These are phyloP conservation scores for Rhodosporidiobolus sp. DNA, from an alignment of 768 basidiomycete genomes.

Conservation along the genomic window DNA sequence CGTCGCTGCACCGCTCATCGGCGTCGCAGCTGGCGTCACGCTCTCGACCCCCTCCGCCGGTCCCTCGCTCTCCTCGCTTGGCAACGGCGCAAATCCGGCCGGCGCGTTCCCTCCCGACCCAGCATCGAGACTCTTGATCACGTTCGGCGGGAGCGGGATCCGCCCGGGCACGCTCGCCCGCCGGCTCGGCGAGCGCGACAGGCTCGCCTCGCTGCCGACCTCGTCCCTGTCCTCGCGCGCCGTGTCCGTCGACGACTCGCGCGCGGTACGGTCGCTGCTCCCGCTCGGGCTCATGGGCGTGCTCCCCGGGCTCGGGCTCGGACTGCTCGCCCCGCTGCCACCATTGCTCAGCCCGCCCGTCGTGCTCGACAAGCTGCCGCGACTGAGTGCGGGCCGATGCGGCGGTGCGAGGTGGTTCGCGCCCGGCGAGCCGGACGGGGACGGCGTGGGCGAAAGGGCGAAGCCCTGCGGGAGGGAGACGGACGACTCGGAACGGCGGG, in stretches of 20 bases:
- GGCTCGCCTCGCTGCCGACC: background rate
- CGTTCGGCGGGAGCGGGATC: conserved; percentile 30
- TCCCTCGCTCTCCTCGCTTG: background rate
- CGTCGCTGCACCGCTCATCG: background rate
- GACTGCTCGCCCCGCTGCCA: background rate
- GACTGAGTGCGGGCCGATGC: background rate
- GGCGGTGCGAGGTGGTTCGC: background rate
- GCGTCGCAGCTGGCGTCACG: background rate
- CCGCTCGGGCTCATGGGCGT: too few relatives aligned
- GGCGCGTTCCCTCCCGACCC: background rate
- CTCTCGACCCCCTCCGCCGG: background rate
- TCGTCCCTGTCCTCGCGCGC: background rate
- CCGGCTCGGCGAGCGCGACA: background rate
- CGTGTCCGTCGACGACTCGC: background rate
- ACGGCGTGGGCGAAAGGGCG: background rate
- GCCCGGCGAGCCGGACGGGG: background rate
- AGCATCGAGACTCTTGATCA: conserved; percentile 8
- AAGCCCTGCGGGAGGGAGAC: background rate
- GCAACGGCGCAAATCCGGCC: conserved; percentile 11
- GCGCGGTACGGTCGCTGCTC: background rate
- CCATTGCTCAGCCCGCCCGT: background rate
- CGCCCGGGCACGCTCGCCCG: background rate
- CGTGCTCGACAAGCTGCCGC: background rate
- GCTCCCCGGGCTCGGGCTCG: background rate
- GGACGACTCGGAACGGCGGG: background rate